Evolutionary conservation across 2,329 filamentous ascomycete genomes (phyloP).

Genomic region (Macrophomina phaseolina): DNA sequence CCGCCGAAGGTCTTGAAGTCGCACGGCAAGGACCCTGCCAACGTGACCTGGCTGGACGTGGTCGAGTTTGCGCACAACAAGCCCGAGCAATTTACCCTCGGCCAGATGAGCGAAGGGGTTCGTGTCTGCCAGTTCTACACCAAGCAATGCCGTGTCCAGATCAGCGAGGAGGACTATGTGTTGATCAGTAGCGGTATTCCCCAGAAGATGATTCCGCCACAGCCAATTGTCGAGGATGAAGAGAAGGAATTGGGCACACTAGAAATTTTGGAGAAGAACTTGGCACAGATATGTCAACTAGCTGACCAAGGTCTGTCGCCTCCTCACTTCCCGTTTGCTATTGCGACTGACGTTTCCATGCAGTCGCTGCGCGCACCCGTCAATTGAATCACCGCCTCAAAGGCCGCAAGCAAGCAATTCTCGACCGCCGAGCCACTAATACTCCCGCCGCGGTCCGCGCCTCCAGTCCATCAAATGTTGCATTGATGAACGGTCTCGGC

Average conservation of each 20-base stretch:
- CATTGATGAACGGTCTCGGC: conserved; percentile 46
- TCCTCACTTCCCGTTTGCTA: not conserved
- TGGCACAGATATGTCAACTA: conserved; percentile 77
- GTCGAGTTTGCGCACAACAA: conserved; percentile 83
- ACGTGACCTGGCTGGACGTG: conserved; percentile 82
- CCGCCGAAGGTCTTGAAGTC: conserved; percentile 71
- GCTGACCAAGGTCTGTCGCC: conserved; percentile 70
- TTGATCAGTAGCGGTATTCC: conserved; percentile 82
- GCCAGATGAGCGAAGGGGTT: conserved; percentile 69
- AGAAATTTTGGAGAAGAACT: conserved; percentile 80
- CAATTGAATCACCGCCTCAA: conserved; percentile 83
- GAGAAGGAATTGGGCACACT: conserved; percentile 82
- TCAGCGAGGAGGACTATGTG: conserved; percentile 85
- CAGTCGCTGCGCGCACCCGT: conserved; percentile 71
- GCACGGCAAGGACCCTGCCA: conserved; percentile 64
- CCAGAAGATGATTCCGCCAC: conserved; percentile 79
- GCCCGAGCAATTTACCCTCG: conserved; percentile 76
- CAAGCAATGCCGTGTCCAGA: conserved; percentile 81
- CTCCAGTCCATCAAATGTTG: conserved; percentile 49
- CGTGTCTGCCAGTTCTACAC: conserved; percentile 82
- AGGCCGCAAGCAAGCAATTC: conserved; percentile 74
- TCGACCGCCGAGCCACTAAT: conserved; percentile 64
- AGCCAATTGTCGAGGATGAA: conserved; percentile 85
- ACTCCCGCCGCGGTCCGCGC: conserved; percentile 45
- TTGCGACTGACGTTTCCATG: conserved; percentile 25